Base-by-base conservation (phyloP, 2,329 filamentous ascomycete genomes). In the Simplicillium aogashimaense region DNA sequence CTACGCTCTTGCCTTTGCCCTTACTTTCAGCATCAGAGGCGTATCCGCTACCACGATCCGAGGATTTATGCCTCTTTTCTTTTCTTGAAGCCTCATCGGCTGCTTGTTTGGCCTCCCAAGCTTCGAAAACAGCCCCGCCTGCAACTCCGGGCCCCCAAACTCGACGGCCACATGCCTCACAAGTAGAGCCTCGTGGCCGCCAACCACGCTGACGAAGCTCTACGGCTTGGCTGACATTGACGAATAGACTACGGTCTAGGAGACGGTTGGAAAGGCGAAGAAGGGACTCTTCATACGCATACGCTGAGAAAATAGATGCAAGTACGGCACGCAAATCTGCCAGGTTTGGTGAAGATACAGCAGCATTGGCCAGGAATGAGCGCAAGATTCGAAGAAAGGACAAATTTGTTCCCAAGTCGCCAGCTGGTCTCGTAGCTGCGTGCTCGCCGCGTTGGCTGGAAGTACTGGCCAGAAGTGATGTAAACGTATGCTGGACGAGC, bases 211-310 rank as follows among this genome's bases (percentile, higher is more conserved):
- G 83, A 3, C 92, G 74, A 6, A 92, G 72, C 40, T 75, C 70
- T 7, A 84, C 78, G 5, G 87, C 81, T 49, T 85, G 76, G 34
- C 79, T 70, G 29, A 98, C 86, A 47, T 86, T 83, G 32, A 83
- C 76, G 53, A 97, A 98, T 6, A 95, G 71, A 52, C 92, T 92
- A 49, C 87, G 82, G 46, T 94, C 89, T 0, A 98, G 70, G 41
- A 98, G 78, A 4, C 83, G 75, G 56, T 90, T 94, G 1, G 92
- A 87, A 3, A 98, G 75, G 2, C 76, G 72, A 15, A 98, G 72
- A 13, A 98, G 85, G 1, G 85, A 89, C 57, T 90, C 86, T 59
- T 98, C 92, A 56, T 97, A 95, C 0, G 88, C 83, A 57, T 98
- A 98, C 0, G 92, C 90, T 0, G 90, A 81, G 63, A 98, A 97